These are phyloP conservation scores for Phytophthora crassamura DNA, from an alignment of 352 stramenopile genomes.

Conservation along the genomic window DNA sequence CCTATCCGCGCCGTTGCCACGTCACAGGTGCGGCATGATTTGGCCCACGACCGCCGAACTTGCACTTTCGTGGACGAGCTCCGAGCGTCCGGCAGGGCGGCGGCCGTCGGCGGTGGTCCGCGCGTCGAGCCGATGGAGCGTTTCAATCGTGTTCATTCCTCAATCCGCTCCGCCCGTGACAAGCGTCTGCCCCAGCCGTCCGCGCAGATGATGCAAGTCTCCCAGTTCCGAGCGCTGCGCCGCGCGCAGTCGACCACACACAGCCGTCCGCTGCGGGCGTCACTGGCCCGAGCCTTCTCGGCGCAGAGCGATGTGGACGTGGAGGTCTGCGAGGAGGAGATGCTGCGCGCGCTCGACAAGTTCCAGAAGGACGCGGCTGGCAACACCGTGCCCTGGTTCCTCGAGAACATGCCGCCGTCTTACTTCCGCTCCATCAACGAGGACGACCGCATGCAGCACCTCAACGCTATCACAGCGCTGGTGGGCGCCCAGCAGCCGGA, in stretches of 20 bases:
- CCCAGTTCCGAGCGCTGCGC: conserved; percentile 67
- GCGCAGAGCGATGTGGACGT: conserved; percentile 48
- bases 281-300: conserved; percentile 52
- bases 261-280: conserved; percentile 34
- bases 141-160: conserved; percentile 26
- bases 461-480: conserved; percentile 88
- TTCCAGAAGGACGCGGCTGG: conserved; percentile 72
- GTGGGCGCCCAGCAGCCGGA: conserved; percentile 80
- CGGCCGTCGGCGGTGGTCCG: neutral
- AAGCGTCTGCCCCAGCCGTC: conserved; percentile 22
- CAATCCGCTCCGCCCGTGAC: conserved; percentile 27
- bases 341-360: conserved; percentile 64
- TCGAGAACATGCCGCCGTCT: conserved; percentile 89
- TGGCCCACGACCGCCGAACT: conserved; percentile 27
- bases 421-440: conserved; percentile 91
- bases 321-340: conserved; percentile 43
- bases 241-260: conserved; percentile 39
- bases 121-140: neutral
- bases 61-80: conserved; percentile 9
- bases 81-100: neutral
- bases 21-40: conserved; percentile 29
- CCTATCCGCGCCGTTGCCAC: conserved; percentile 20
- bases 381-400: conserved; percentile 88
- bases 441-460: conserved; percentile 84
- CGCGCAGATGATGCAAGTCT: conserved; percentile 59